A percentile compares a stretch with the other conserved stretches of the same genome.
These are phyloP conservation scores for Emmonsia crescens DNA, from an alignment of 2,329 filamentous ascomycete species.

Conservation along the genomic window DNA sequence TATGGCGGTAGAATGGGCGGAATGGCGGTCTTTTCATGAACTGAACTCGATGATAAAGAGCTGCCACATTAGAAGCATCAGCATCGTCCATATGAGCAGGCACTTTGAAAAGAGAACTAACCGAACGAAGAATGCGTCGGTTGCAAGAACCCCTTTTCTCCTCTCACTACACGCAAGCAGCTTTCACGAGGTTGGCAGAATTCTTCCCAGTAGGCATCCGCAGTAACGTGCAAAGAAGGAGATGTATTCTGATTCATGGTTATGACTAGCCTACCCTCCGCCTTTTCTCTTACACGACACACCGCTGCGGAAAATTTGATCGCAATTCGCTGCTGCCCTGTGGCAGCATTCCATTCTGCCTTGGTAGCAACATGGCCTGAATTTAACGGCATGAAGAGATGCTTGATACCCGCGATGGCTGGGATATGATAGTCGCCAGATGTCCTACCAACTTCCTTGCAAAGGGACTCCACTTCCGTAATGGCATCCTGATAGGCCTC, in stretches of 20 bases:
- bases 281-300: not conserved
- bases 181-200: not conserved
- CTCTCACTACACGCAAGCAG: not conserved
- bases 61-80: not conserved
- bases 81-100: not conserved
- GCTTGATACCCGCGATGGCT: not conserved
- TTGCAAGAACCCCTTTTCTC: not conserved
- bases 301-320: not conserved
- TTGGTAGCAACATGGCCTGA: not conserved
- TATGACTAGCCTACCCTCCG: not conserved
- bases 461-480: not conserved
- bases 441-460: not conserved
- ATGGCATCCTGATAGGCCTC: not conserved
- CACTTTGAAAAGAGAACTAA: not conserved
- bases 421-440: not conserved
- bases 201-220: not conserved
- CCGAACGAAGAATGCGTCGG: not conserved
- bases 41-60: not conserved
- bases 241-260: not conserved
- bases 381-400: not conserved
- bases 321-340: not conserved
- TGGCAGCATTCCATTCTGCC: not conserved
- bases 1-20: not conserved
- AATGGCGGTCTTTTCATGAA: not conserved
- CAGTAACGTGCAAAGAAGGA: not conserved